A percentile compares a stretch with the other conserved stretches of the same genome.
phyloP scores from a whole-genome alignment of 805 yeast species.

The Dipodascus geniculatus region DNA sequence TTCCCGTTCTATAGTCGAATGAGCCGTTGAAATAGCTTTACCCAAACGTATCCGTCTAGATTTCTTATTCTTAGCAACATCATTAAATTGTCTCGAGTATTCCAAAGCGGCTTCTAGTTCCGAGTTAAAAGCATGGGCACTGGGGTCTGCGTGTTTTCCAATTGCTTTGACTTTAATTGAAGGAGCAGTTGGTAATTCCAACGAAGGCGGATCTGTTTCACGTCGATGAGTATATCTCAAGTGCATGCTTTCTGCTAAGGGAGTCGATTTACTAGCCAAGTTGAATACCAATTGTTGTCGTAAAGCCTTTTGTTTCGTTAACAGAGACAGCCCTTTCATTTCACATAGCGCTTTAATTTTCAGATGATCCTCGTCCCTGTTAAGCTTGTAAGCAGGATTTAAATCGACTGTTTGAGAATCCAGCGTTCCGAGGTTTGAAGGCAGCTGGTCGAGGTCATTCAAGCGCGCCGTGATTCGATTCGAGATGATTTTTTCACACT shows the following conservation, averaged over 20 bases:
- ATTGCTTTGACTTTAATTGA: neutral
- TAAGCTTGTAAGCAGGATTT: slow-evolving; percentile 19
- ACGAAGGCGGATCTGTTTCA: slow-evolving; percentile 13
- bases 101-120: slow-evolving; percentile 6
- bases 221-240: slow-evolving; percentile 83
- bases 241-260: slow-evolving; percentile 35
- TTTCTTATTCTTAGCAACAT: neutral
- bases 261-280: slow-evolving; percentile 59
- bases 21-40: slow-evolving; percentile 37
- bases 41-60: slow-evolving; percentile 10
- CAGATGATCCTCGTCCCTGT: slow-evolving; percentile 28
- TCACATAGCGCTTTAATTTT: slow-evolving; percentile 34
- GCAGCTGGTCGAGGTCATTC: slow-evolving; percentile 31
- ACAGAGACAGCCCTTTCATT: slow-evolving; percentile 52
- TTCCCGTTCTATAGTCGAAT: slow-evolving; percentile 72
- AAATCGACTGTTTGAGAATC: slow-evolving; percentile 16
- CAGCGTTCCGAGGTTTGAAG: slow-evolving; percentile 25
- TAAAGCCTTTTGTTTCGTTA: slow-evolving; percentile 75
- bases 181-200: neutral
- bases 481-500: slow-evolving; percentile 34
- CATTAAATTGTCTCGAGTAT: slow-evolving; percentile 5
- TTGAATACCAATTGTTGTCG: slow-evolving; percentile 70
- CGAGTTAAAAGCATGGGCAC: neutral
- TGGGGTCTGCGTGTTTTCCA: neutral
- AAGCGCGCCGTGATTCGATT: slow-evolving; percentile 31